A percentile compares a stretch with the other conserved stretches of the same genome.
These are phyloP conservation scores for Domatiomyces catenatus DNA, from an alignment of 2,329 filamentous ascomycete genomes.

Conservation along the genomic window DNA sequence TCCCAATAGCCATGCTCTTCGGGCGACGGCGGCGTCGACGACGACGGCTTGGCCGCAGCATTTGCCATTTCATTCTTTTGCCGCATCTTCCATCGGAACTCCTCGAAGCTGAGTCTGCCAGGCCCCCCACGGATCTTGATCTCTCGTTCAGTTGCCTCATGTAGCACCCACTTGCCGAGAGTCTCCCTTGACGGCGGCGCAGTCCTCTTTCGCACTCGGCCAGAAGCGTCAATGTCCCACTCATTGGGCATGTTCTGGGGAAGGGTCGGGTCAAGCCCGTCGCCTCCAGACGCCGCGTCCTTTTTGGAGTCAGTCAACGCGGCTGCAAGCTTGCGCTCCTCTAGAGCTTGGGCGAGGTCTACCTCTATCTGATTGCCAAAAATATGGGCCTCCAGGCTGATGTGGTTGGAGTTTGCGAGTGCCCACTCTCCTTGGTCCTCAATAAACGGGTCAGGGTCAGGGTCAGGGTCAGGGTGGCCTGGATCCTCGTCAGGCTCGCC, in stretches of 20 bases:
- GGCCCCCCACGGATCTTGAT: constrained; percentile 57
- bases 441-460: background rate
- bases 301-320: background rate
- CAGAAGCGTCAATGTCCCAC: constrained; percentile 14
- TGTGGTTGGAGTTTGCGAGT: background rate
- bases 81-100: constrained; percentile 65
- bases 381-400: background rate
- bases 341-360: background rate
- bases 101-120: constrained; percentile 59
- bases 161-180: constrained; percentile 31
- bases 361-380: background rate
- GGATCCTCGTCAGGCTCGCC: background rate
- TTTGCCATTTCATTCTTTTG: constrained; percentile 27
- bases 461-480: background rate
- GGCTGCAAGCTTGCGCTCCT: background rate
- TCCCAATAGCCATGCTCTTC: constrained; percentile 7
- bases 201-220: constrained; percentile 16
- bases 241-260: constrained; percentile 32
- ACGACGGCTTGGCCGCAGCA: too few relatives aligned
- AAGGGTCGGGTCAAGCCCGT: constrained; percentile 29
- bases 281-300: background rate
- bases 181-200: constrained; percentile 15
- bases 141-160: constrained; percentile 53
- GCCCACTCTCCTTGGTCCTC: background rate
- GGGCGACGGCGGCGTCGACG: too few relatives aligned